These are phyloP conservation scores for Sarocladiaceae sp. DNA, from an alignment of 2,329 filamentous ascomycete species.

Conservation along the genomic window DNA sequence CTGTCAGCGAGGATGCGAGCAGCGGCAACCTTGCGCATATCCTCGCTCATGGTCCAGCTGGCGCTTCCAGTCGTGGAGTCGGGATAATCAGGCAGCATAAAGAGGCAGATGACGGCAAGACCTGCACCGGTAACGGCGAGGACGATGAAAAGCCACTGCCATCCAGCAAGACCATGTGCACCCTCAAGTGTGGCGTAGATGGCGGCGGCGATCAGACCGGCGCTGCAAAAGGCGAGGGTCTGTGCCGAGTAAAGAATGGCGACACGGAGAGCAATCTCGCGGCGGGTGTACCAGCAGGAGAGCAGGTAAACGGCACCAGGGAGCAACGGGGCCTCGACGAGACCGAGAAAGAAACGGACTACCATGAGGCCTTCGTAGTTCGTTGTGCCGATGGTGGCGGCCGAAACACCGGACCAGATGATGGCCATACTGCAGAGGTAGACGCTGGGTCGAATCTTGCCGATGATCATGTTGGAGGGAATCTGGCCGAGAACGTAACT, in stretches of 20 bases:
- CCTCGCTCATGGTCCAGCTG: constrained; percentile 17
- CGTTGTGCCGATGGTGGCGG: constrained; percentile 26
- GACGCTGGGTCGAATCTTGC: constrained; percentile 13
- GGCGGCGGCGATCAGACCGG: constrained; percentile 19
- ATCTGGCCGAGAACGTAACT: constrained; percentile 16
- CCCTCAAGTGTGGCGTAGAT: constrained; percentile 16
- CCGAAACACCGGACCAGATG: constrained; percentile 39
- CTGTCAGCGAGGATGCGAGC: constrained; percentile 18
- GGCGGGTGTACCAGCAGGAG: constrained; percentile 18
- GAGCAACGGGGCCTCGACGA: constrained; percentile 17
- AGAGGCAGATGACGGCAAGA: constrained; percentile 15
- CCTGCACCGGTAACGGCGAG: constrained; percentile 19
- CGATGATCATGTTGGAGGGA: constrained; percentile 13
- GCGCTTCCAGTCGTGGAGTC: constrained; percentile 18
- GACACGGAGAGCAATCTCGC: constrained; percentile 19
- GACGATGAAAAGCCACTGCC: constrained; percentile 36
- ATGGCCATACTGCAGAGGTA: constrained; percentile 16
- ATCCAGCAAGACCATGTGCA: constrained; percentile 25
- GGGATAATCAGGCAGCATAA: constrained; percentile 19
- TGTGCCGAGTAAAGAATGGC: constrained; percentile 19
- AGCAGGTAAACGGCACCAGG: neutral
- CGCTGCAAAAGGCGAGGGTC: constrained; percentile 16
- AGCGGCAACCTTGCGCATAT: constrained; percentile 18
- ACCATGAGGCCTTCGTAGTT: constrained; percentile 26
- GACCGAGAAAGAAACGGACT: constrained; percentile 26